Conservation (phyloP, 2,329 filamentous ascomycete species). For the Stagonosporopsis rhizophila region DNA sequence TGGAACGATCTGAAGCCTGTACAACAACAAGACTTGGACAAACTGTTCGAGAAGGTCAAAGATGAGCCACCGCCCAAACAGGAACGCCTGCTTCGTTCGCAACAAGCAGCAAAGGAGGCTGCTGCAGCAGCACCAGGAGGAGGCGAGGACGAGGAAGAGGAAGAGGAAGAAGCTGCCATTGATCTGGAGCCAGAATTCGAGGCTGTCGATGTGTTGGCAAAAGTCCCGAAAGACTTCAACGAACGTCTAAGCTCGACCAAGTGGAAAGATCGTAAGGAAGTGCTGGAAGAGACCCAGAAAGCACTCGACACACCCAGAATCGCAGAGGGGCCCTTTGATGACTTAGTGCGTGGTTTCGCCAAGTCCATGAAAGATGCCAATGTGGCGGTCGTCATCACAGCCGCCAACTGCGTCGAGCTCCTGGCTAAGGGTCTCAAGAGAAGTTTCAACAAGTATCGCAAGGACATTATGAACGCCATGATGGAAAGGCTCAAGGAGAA, state of each 20-base stretch:
- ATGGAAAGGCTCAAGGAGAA: constrained; percentile 98
- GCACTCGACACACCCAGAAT: constrained; percentile 85
- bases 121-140: constrained; percentile 67
- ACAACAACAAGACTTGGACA: constrained; percentile 92
- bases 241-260: constrained; percentile 89
- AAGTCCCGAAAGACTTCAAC: constrained; percentile 80
- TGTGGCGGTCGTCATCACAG: constrained; percentile 89
- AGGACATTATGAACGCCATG: constrained; percentile 83
- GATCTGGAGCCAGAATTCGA: constrained; percentile 73
- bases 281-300: constrained; percentile 79
- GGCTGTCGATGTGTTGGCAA: constrained; percentile 83
- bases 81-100: constrained; percentile 83
- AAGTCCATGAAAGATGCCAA: constrained; percentile 99
- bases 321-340: constrained; percentile 87
- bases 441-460: constrained; percentile 80
- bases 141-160: constrained; percentile 54
- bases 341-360: constrained; percentile 81
- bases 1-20: constrained; percentile 95
- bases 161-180: constrained; percentile 72
- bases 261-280: constrained; percentile 98
- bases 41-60: constrained; percentile 92
- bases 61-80: constrained; percentile 87
- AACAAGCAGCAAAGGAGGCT: constrained; percentile 83
- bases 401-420: constrained; percentile 89
- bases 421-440: constrained; percentile 85